Base-by-base conservation (phyloP, 495 filamentous ascomycete species). In the Hyaloscypha bicolor region DNA sequence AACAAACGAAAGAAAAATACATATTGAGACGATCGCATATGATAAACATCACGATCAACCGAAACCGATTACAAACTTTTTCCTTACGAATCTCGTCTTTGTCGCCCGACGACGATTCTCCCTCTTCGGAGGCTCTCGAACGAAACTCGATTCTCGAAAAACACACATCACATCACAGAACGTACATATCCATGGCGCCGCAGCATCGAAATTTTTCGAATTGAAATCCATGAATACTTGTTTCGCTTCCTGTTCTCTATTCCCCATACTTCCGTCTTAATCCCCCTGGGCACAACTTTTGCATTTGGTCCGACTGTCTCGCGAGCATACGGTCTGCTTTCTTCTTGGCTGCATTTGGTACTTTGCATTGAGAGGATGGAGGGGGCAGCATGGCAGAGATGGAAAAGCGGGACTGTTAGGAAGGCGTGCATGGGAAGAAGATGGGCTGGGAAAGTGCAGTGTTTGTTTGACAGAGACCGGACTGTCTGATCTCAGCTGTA, bases 1-100 rank as follows among this genome's bases (percentile, higher is more conserved):
- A 52, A 60, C 48, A 59, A 66, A 32, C 4, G 19, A 64, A 30
- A 21, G 55, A 58, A 69, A 29, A 52, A 67, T 19, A 62, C 60
- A 64, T 56, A 67, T 6, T 48, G 25, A 62, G 33, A 71, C 62
- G 69, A 68, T 71, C 69, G 65, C 52, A 67, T 53, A 60, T 60
- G 39, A 67, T 42, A 48, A 16, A 14, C 39, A 67, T 71, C 65
- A 67, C 69, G 69, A 68, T 65, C 69, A 65, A 35, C 5, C 29
- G 57, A 25, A 29, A 37, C 35, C 35, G 57, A 35, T 25, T 22
- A 42, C 8, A 42, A 22, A 16, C 33, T 29, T 59, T 35, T 45
- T n/a, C 32, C 29, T 45, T 48, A 1, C 42, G 16, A 4, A 48
- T 48, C 16, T 48, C 42, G 42, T 48, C 42, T 37, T 37, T 48